phyloP scores from a whole-genome alignment of 176 grass and related monocot genomes.

The Bothriochloa decipiens region DNA sequence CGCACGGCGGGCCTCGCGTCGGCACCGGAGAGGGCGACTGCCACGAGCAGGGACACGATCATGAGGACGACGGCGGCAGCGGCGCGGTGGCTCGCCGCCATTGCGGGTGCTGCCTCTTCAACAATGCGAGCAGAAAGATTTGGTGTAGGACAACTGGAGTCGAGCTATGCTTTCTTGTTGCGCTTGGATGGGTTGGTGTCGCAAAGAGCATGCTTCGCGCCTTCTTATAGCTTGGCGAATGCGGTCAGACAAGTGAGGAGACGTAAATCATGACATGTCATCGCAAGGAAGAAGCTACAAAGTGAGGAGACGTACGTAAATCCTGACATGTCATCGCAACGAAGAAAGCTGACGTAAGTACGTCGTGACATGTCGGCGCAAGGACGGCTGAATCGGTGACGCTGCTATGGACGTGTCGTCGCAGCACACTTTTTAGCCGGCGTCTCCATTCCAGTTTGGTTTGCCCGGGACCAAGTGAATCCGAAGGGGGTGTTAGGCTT shows the following conservation, averaged over 20 bases:
- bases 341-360: background rate
- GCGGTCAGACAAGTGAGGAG: background rate
- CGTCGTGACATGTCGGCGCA: background rate
- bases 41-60: background rate
- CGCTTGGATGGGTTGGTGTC: no score
- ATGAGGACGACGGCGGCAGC: background rate
- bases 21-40: background rate
- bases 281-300: no score
- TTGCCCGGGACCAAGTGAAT: background rate
- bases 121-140: no score
- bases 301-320: no score
- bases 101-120: no score
- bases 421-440: background rate
- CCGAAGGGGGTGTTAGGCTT: background rate
- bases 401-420: conserved; percentile 17
- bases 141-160: no score
- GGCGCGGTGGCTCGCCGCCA: no score
- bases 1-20: no score
- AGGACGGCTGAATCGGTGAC: conserved; percentile 4
- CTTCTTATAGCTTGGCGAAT: background rate
- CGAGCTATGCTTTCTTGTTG: no score
- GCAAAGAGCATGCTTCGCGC: background rate
- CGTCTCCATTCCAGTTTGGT: no score
- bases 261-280: conserved; percentile 14
- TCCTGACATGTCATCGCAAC: background rate